Base-by-base conservation (phyloP, 192 early-diverging fungal genomes). In the Jimgerdemannia flammicorona region DNA sequence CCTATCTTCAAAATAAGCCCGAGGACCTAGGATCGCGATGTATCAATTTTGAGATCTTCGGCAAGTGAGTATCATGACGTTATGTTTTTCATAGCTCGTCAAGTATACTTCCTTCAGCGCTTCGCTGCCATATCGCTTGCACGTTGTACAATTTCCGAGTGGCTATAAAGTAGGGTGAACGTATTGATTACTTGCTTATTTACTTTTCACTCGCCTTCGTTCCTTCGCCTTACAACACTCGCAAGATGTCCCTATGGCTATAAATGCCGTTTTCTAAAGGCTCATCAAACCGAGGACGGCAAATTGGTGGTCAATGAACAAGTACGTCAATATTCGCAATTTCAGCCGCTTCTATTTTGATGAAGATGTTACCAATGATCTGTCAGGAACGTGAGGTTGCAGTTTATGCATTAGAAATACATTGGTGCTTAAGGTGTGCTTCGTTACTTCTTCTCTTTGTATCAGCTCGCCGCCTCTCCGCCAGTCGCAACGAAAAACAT, bases 11-110 rank as follows among this genome's bases (percentile, higher is more conserved):
- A 0, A 64, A 79, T n/a, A 98, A 96, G 73, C 89, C 79, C 9
- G 80, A 86, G 7, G 96, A 99, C 79, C 69, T 99, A 4, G 94
- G 92, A 0, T 74, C 81, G 4, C 71, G 65, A 6, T 99, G 97
- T 77, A 84, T 85, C 6, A 78, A 89, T 14, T 94, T 92, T 80
- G 90, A 92, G 3, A 63, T 80, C 7, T 94, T 84, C 81, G 96
- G 96, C 80, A 78, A 81, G 79, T 95, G 92, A 77, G 82, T 89
- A 84, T 4, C 2, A 66, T 65, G 10, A 43, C 41, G 9, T 19
- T 17, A 6, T 43, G 8, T 43, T 11, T 65, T 49, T 63, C 17
- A 10, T 29, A n/a, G 29, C 4, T 3, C 54, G 40, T 29, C 29
- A 29, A 29, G 29, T 29, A 29, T 29, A 29, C 29, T 29, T 29